Percentiles rank a stretch among this genome's conserved stretches.
Conservation (phyloP, 805 yeast species). For the Yarrowia deformans region DNA sequence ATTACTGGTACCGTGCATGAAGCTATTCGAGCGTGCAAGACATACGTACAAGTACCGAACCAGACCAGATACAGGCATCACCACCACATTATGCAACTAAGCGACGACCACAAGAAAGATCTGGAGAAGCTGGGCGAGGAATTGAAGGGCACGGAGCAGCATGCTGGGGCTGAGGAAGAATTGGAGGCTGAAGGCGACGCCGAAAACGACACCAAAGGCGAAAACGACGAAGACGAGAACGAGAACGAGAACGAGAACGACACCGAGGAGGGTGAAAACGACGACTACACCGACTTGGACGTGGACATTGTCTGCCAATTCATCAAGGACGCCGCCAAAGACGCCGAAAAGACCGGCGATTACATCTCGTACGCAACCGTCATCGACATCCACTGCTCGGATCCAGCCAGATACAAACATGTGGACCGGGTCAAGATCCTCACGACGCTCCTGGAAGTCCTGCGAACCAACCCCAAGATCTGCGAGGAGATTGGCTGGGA, state of each 20-base stretch:
- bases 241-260: background rate
- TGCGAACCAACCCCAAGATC: slow-evolving; percentile 48
- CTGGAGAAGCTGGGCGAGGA: slow-evolving; percentile 34
- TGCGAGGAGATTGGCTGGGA: slow-evolving; percentile 83
- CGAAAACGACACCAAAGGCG: background rate
- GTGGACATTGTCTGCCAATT: slow-evolving; percentile 32
- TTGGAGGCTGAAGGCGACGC: background rate
- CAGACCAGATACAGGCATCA: background rate
- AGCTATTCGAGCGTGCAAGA: background rate
- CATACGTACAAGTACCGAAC: background rate
- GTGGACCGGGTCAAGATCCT: slow-evolving; percentile 63
- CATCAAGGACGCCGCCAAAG: slow-evolving; percentile 29
- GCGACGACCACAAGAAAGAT: slow-evolving; percentile 14
- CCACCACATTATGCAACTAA: slow-evolving; percentile 22
- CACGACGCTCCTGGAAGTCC: slow-evolving; percentile 54
- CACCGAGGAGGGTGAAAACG: background rate
- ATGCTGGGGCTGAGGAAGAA: background rate
- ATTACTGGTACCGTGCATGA: too few relatives aligned
- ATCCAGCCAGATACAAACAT: slow-evolving; percentile 56
- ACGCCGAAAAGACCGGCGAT: slow-evolving; percentile 58
- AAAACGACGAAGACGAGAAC: background rate
- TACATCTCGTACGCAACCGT: slow-evolving; percentile 75
- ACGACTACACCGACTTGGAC: slow-evolving; percentile 12
- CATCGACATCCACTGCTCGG: slow-evolving; percentile 65
- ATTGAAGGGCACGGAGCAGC: slow-evolving; percentile 8